Evolutionary conservation across 495 filamentous ascomycete species (phyloP), one percentile per base, ranked within the genome.

Genomic region (Diplogelasinospora grovesii): DNA sequence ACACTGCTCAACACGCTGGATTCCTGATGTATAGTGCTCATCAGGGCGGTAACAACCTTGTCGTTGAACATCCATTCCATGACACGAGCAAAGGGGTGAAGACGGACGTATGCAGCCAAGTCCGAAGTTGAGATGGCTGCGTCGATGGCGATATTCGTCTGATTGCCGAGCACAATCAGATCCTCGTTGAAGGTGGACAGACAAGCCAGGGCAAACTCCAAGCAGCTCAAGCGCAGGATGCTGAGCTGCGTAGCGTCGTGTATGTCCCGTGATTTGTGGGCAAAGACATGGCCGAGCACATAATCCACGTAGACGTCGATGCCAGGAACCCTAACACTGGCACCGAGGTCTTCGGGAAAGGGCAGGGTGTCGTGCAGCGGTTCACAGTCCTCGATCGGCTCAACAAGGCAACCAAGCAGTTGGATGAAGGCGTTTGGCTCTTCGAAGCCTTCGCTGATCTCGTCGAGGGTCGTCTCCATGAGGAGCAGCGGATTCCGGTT

Each of bases 41-140:
- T 88, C 10, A 99, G 60, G 15, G 79, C 77, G 46, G 73, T 73
- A 39, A 95, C 73, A 18, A 95, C 86, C 46, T 85, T 86, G 48
- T 92, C 86, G 50, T 94, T 95, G 56, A 94, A 95, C 59, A 97
- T 73, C 86, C 93, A 97, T 58, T 97, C 93, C 79, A 95, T 92
- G 16, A 89, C 85, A 25, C 92, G 78, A 14, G 84, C 79, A 50
- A 95, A 96, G 7, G 92, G 88, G 63, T 99, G 92, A 18, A 95
- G 71, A 5, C 79, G 75, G 40, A 87, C 74, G 50, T 99, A 99
- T 11, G 70, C 70, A 32, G 77, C 70, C 19, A 97, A 62, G 14
- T 79, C 82, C 3, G 80, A 81, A 22, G 83, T 67, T 29, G 77
- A 71, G 43, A 90, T 81, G 5, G 80, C 77, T 11, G 71, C 52